Base-by-base conservation (phyloP, 2,329 filamentous ascomycete species). In the Pseudogymnoascus sp. region DNA sequence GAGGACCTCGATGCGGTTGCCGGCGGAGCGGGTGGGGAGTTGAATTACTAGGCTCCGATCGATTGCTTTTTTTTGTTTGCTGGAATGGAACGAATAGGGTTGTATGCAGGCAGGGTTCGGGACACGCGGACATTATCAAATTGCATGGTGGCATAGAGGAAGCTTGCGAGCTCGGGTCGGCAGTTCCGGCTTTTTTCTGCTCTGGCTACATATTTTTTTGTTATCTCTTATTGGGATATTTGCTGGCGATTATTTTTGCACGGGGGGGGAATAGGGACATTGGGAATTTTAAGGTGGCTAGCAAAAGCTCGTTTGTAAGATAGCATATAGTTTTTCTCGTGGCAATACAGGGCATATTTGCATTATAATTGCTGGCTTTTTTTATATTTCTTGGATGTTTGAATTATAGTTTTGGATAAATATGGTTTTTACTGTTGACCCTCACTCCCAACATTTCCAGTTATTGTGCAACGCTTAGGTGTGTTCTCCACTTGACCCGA, bases 1-100 rank as follows among this genome's bases (percentile, higher is more conserved):
- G 95, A 99, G 74, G 94, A 99, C 72, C 79, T 99, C 22, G 94
- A 99, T 76, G 93, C 95, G 50, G 87, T 88, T 62, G 85, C 85
- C 37, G 84, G 86, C 12, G 80, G 83, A 36, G 90, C 87, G 39
- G 85, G 87, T 39, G 89, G 90, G 28, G 93, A 97, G 76, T 78
- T 97, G 69, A 95, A 97, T 75, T 97, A 97, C 72, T 97, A 63
- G 68, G 30, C 6, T 25, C 59, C 6, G 14, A 61, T 30, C 22
- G 3, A 18, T 47, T 50, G 43, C 25, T 30, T 33, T 53, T 50
- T 53, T 50, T 50, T 33, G n/a, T n/a, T 33, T 8, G 9, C 28
- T 20, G 47, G n/a, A 4, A 15, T 33, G 47, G 47, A 14, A 53
- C 28, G 47, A 53, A 33, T 53, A 53, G 28, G 47, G 25, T 53